A percentile compares a stretch with the other conserved stretches of the same genome.
phyloP scores from a whole-genome alignment of 192 early-diverging fungal genomes.

The Umbelopsis sp. region DNA sequence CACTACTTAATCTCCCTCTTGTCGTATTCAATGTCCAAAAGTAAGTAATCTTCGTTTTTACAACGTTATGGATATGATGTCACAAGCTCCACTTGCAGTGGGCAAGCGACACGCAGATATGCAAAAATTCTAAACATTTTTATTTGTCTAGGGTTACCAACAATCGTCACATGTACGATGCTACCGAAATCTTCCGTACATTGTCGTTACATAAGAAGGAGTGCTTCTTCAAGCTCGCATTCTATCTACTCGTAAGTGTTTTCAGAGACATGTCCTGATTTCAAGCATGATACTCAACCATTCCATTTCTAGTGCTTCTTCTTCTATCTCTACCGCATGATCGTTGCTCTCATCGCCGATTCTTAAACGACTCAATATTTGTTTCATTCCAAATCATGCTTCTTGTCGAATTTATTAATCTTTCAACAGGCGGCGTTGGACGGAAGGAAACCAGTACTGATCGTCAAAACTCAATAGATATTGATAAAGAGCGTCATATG shows the following conservation, averaged over 20 bases:
- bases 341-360: conserved; percentile 46
- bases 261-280: background rate
- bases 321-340: conserved; percentile 81
- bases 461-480: background rate
- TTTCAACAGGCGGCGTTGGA: background rate
- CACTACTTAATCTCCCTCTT: conserved; percentile 85
- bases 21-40: conserved; percentile 87
- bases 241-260: conserved; percentile 79
- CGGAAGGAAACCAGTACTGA: background rate
- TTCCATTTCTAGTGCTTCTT: conserved; percentile 68
- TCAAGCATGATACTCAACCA: background rate
- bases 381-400: background rate
- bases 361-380: conserved; percentile 18
- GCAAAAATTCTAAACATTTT: conserved; percentile 4
- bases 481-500: background rate
- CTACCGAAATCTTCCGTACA: conserved; percentile 98
- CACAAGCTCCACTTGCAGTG: background rate
- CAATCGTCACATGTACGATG: conserved; percentile 92
- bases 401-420: conserved; percentile 5
- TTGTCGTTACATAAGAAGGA: conserved; percentile 93
- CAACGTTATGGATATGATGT: background rate
- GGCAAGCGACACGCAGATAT: background rate
- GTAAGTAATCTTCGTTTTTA: conserved; percentile 46
- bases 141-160: conserved; percentile 66
- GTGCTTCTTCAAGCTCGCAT: conserved; percentile 95